phyloP scores from a whole-genome alignment of 2,329 filamentous ascomycete species.

The Biscogniauxia mediterranea region DNA sequence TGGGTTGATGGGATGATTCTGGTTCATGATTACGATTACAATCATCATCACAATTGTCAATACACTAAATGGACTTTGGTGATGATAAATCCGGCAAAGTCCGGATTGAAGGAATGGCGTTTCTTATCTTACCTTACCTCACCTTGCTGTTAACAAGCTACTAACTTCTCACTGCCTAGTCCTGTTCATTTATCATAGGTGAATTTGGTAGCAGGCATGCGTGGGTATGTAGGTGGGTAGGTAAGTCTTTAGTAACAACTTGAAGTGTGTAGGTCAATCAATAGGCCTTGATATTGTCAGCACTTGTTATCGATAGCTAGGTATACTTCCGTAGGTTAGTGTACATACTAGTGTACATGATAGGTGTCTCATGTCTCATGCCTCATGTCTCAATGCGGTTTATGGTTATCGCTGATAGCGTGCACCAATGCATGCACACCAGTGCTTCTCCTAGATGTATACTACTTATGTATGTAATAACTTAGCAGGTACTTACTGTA shows the following conservation, averaged over 20 bases:
- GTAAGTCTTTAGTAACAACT: no score
- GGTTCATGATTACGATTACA: neutral
- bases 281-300: neutral
- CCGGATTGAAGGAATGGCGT: conserved; percentile 6
- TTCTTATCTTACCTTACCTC: neutral
- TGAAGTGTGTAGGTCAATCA: no score
- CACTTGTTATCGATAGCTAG: conserved; percentile 1
- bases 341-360: neutral
- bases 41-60: neutral
- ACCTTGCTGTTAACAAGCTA: neutral
- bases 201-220: neutral
- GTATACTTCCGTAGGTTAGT: no score
- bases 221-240: neutral
- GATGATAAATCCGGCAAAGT: conserved; percentile 20
- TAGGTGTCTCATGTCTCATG: neutral
- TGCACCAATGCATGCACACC: neutral
- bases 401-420: conserved; percentile 7
- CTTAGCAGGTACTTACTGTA: no score
- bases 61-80: neutral
- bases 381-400: neutral
- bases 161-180: no score
- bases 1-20: neutral
- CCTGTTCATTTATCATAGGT: neutral
- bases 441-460: no score
- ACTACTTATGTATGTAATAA: no score